Evolutionary conservation across 116 monocot species (phyloP).

Genomic region (Posidonia oceanica): DNA sequence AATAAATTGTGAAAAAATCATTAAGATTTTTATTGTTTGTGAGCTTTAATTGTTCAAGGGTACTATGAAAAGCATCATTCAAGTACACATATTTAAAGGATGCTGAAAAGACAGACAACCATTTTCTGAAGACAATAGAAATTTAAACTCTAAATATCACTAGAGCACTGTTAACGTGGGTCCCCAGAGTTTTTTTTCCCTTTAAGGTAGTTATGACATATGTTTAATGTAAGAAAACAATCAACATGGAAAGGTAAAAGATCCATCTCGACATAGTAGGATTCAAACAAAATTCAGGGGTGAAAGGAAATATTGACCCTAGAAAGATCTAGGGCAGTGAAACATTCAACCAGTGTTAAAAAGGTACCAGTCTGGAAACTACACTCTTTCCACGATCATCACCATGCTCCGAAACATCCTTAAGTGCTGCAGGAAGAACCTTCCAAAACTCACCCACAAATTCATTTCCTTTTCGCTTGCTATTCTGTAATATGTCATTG

Average conservation of each 20-base stretch:
- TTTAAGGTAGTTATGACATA: too few relatives aligned
- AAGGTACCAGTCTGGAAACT: constrained; percentile 69
- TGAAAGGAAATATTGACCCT: not conserved
- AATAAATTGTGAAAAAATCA: not conserved
- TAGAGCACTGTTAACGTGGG: too few relatives aligned
- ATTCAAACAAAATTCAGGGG: not conserved
- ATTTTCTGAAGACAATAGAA: not conserved
- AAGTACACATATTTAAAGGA: not conserved
- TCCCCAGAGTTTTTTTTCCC: too few relatives aligned
- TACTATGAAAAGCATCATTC: not conserved
- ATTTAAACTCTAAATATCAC: too few relatives aligned
- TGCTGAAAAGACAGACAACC: not conserved
- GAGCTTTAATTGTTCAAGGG: not conserved
- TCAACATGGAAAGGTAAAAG: too few relatives aligned
- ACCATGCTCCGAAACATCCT: constrained; percentile 64
- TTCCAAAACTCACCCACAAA: constrained; percentile 98
- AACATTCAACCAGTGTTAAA: not conserved
- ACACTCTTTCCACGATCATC: constrained; percentile 78
- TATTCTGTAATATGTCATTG: constrained; percentile 97
- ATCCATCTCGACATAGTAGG: not conserved
- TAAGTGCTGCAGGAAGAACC: constrained; percentile 87
- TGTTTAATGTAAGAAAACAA: too few relatives aligned
- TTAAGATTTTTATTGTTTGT: not conserved
- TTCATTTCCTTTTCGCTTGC: constrained; percentile 72
- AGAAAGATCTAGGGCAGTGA: not conserved